Evolutionary conservation across 1,284 basidiomycete genomes (phyloP), one percentile per base, ranked within the genome.

Genomic region (Athelia psychrophila): DNA sequence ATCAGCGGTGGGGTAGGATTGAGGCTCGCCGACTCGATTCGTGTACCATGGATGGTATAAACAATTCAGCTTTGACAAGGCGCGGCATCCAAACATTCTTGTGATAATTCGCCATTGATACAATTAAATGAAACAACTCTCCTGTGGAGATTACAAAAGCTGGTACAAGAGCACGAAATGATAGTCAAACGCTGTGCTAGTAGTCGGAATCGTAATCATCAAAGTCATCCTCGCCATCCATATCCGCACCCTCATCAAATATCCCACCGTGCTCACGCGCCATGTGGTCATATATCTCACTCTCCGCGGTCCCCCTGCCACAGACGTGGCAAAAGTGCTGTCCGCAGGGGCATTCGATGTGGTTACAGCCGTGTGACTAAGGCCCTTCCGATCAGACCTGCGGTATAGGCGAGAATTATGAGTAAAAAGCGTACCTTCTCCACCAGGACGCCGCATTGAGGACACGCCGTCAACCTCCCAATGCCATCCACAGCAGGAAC

Each of bases 281-380:
- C 58, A 61, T 57, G 40, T 62, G 60, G 4, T 4, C 22, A 38
- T 61, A 60, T n/a, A 60, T 59, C 8, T n/a, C 25, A 2, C 33
- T 23, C 8, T 6, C 3, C 3, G n/a, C 10, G 18, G 49, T 51
- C n/a, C 30, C 52, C 15, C 51, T 33, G 22, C 56, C 58, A 47
- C 61, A 64, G 12, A 51, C 52, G 46, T 49, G 58, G 44, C 61
- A 64, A 33, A 61, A 55, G 51, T 64, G 59, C 8, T 54, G 50
- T 2, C 58, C 57, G 49, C 58, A 63, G 5, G 49, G 35, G 47
- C 61, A 60, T 2, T 44, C 50, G n/a, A 64, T 59, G 48, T 64
- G 61, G 48, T 64, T 62, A 50, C 63, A 64, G 2, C 63, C 63
- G 18, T 40, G 48, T 13, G 44, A 51, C 59, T 61, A 24, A 22